phyloP scores from a whole-genome alignment of 441 rosid genomes.

The Omphalea diandra region DNA sequence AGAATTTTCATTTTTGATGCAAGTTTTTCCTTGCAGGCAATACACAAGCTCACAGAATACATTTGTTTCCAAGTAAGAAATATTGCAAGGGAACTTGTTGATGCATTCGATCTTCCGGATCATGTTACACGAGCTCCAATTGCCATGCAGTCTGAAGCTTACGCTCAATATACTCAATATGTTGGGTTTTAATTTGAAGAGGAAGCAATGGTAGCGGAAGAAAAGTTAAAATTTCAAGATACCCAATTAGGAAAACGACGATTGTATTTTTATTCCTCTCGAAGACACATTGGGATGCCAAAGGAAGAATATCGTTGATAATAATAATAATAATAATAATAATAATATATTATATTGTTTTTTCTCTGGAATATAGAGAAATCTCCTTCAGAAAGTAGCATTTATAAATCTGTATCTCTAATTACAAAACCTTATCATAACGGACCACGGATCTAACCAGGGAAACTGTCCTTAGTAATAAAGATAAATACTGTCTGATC shows the following conservation, averaged over 20 bases:
- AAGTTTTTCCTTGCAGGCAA: constrained; percentile 51
- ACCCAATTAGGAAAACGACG: neutral
- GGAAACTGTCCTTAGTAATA: too few species aligned
- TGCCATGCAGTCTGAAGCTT: constrained; percentile 88
- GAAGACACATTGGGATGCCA: neutral
- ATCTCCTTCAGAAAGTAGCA: too few species aligned
- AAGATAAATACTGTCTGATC: too few species aligned
- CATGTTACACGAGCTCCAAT: constrained; percentile 86
- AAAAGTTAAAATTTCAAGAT: neutral
- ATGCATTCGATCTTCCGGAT: constrained; percentile 83
- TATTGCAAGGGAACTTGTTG: constrained; percentile 73
- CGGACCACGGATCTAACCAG: too few species aligned
- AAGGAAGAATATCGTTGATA: constrained; percentile 7
- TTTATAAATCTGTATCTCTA: too few species aligned
- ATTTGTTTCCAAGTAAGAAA: constrained; percentile 88
- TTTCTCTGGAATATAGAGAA: too few species aligned
- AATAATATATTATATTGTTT: too few species aligned
- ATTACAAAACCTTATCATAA: too few species aligned
- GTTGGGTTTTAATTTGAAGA: constrained; percentile 61
- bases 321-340: too few species aligned
- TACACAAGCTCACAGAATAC: constrained; percentile 82
- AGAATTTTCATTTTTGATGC: neutral
- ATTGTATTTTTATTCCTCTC: neutral
- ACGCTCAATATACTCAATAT: constrained; percentile 75
- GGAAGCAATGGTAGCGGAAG: neutral